A percentile compares a stretch with the other conserved stretches of the same genome.
Conservation (phyloP, 1,284 basidiomycete genomes). For the Trichosporon ovoides region DNA sequence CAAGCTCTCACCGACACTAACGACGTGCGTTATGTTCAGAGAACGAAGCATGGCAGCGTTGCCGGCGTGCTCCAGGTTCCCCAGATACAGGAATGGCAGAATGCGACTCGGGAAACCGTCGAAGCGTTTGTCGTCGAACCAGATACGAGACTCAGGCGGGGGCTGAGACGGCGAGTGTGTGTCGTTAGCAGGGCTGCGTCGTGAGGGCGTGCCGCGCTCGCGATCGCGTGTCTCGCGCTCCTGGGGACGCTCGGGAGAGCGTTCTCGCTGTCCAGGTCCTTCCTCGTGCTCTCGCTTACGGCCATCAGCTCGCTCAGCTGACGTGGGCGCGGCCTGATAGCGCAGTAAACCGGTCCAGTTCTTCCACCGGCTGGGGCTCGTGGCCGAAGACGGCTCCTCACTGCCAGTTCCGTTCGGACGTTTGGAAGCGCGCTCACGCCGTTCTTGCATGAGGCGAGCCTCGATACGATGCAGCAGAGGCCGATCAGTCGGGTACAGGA, state of each 20-base stretch:
- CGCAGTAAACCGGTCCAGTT: constrained; percentile 28
- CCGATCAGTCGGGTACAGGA: constrained; percentile 81
- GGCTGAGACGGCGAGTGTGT: constrained; percentile 14
- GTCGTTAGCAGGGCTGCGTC: neutral
- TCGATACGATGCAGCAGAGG: constrained; percentile 72
- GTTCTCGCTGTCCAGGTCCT: neutral
- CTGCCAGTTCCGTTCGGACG: neutral
- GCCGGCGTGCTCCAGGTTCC: constrained; percentile 89
- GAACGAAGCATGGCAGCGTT: constrained; percentile 94
- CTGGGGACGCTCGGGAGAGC: neutral
- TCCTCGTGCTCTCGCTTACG: constrained; percentile 3
- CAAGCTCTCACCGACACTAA: constrained; percentile 79
- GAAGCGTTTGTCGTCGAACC: constrained; percentile 89
- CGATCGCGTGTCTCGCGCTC: neutral
- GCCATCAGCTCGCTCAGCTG: neutral
- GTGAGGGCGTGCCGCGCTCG: neutral
- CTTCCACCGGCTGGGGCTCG: constrained; percentile 28
- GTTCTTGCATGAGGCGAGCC: constrained; percentile 51
- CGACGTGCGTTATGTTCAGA: constrained; percentile 95
- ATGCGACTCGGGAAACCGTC: constrained; percentile 95
- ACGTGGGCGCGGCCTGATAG: neutral
- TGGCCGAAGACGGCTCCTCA: constrained; percentile 13
- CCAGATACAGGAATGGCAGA: constrained; percentile 88
- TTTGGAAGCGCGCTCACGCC: constrained; percentile 35
- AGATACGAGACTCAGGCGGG: constrained; percentile 55